These are phyloP conservation scores for Huntiella savannae DNA, from an alignment of 2,329 filamentous ascomycete genomes.

Conservation along the genomic window DNA sequence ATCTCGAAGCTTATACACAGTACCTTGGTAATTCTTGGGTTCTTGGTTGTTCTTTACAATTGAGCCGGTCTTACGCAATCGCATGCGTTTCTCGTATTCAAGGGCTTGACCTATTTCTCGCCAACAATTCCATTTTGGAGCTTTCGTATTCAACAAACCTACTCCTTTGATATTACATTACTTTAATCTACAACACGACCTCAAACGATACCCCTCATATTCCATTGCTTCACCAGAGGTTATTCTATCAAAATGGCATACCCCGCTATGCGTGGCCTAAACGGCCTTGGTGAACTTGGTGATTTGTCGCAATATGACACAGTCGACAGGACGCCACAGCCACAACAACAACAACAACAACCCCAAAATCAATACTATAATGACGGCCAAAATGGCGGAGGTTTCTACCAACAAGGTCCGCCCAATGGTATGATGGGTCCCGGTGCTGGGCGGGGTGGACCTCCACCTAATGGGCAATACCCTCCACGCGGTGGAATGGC, in stretches of 20 bases:
- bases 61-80: too few species aligned
- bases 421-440: constrained; percentile 20
- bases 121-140: too few species aligned
- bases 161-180: too few species aligned
- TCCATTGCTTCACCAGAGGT: not conserved
- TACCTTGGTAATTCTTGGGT: too few species aligned
- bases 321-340: not conserved
- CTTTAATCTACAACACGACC: not conserved
- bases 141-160: too few species aligned
- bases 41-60: too few species aligned
- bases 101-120: too few species aligned
- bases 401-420: constrained; percentile 25
- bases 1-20: too few species aligned
- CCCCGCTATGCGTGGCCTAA: constrained; percentile 5
- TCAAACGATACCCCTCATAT: not conserved
- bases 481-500: constrained; percentile 19
- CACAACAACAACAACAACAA: not conserved
- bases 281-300: not conserved
- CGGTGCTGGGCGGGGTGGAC: constrained; percentile 25
- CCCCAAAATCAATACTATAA: constrained; percentile 31
- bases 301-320: constrained; percentile 1
- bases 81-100: too few species aligned
- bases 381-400: constrained; percentile 28
- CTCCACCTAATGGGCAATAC: constrained; percentile 22
- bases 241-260: constrained; percentile 1